A percentile compares a stretch with the other conserved stretches of the same genome.
phyloP scores from a whole-genome alignment of 2,329 filamentous ascomycete species.

The Epichloe amarillans region DNA sequence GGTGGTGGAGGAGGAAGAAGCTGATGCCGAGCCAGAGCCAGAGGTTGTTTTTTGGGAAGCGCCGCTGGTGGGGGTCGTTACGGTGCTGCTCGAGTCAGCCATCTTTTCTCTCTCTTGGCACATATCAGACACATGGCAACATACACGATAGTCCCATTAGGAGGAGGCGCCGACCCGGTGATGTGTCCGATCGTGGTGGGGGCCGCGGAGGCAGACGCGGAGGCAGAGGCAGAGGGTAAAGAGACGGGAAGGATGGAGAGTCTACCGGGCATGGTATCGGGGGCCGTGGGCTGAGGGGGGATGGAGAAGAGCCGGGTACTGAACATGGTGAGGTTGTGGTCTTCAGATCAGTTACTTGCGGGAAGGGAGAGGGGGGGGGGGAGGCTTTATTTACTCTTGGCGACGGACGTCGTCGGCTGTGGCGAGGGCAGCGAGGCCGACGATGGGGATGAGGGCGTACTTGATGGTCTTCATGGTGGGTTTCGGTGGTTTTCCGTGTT shows the following conservation, averaged over 20 bases:
- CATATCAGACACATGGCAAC: neutral
- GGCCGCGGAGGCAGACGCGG: neutral
- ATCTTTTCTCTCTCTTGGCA: neutral
- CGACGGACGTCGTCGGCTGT: conserved; percentile 1
- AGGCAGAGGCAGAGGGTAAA: neutral
- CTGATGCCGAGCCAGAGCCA: neutral
- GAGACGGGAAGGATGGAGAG: conserved; percentile 3
- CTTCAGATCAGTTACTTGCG: too few species aligned
- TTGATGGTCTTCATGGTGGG: neutral
- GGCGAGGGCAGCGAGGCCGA: conserved; percentile 6
- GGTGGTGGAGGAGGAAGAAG: too few species aligned
- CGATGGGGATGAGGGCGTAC: conserved; percentile 1
- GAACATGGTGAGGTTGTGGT: neutral
- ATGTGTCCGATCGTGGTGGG: conserved; percentile 1
- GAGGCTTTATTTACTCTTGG: neutral
- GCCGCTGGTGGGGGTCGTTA: neutral
- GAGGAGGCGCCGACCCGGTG: neutral
- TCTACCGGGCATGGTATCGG: neutral
- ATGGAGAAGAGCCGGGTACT: conserved; percentile 5
- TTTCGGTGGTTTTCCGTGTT: neutral
- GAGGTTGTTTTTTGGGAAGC: neutral
- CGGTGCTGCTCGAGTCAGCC: neutral
- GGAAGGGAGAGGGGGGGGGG: too few species aligned
- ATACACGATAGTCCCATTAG: neutral
- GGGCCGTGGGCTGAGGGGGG: conserved; percentile 2